Base-by-base conservation (phyloP, 2,329 filamentous ascomycete species). In the Colletotrichum lentis region DNA sequence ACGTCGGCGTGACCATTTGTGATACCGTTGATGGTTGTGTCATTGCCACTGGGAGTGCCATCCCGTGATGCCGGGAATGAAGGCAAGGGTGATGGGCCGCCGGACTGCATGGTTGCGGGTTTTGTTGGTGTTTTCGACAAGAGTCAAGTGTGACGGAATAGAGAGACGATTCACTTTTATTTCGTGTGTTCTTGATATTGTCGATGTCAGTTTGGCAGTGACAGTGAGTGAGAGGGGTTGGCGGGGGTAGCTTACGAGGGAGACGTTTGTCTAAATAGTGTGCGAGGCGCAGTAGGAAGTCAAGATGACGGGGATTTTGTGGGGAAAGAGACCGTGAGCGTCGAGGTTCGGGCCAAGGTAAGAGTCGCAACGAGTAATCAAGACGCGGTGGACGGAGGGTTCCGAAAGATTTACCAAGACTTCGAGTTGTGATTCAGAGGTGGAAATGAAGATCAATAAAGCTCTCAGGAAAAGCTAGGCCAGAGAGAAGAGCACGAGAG, bases 61-160 rank as follows among this genome's bases (percentile, higher is more conserved):
- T 75, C 75, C 67, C 74, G 69, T 10, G 78, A 73, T 31, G 71
- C 73, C 44, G 74, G 72, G 70, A 72, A 70, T n/a, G 77, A 74
- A 22, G 75, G 73, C 61, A 77, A 67, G n/a, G 79, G 78, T 22
- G 80, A 80, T 43, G 74, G 76, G 69, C 77, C 78, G 72, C 77
- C 78, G 62, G 80, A 81, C 71, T 77, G 76, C 80, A 83, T 83
- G 41, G 67, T 76, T 50, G 55, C 12, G 31, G 27, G 18, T 53
- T 47, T 57, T 59, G 41, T 37, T 50, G 47, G 31, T 10, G 47
- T 20, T 57, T 41, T 16, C 20, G 22, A 52, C 20, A 22, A 11
- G 22, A 49, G 27, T n/a, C 8, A n/a, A 20, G 37, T 55, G 27
- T 54, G n/a, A 24, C 1, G 27, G 5, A 16, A 16, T 16, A 22